Evolutionary conservation across 1,284 basidiomycete genomes (phyloP).

Genomic region (Ganoderma leucocontextum): DNA sequence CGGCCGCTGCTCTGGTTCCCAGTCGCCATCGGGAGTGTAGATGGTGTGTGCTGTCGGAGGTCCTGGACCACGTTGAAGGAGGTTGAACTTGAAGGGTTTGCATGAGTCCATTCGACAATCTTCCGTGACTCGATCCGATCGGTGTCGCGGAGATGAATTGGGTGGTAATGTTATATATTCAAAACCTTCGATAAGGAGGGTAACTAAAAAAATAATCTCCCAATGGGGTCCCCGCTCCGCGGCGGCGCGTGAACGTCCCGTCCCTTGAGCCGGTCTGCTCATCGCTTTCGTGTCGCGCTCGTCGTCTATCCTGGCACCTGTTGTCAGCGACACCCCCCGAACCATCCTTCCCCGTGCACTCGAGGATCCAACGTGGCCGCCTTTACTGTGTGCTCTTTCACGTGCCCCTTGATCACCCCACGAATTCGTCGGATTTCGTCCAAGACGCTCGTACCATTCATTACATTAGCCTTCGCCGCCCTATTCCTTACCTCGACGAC

Average conservation of each 20-base stretch:
- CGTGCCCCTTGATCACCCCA: slow-evolving; percentile 27
- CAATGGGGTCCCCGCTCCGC: too few species aligned
- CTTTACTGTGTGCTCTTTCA: slow-evolving; percentile 21
- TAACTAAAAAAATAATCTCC: neutral
- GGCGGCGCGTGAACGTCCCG: neutral
- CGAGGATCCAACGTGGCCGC: neutral
- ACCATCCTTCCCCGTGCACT: neutral
- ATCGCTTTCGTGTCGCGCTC: neutral
- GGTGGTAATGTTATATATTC: neutral
- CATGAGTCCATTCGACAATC: neutral
- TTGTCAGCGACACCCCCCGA: neutral
- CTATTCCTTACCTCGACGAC: slow-evolving; percentile 16
- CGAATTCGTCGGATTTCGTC: slow-evolving; percentile 20
- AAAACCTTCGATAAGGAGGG: neutral
- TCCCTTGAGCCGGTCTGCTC: too few species aligned
- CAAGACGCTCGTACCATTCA: slow-evolving; percentile 23
- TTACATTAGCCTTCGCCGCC: slow-evolving; percentile 9
- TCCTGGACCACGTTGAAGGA: neutral
- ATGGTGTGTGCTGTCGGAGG: slow-evolving; percentile 29
- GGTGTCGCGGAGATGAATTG: slow-evolving; percentile 1
- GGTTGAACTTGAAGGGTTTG: neutral
- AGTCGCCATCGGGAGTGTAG: slow-evolving; percentile 36
- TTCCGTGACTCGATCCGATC: slow-evolving; percentile 25
- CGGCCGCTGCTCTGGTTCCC: slow-evolving; percentile 43
- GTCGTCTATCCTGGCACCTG: neutral